Conservation (phyloP, 768 basidiomycete species). For the Serendipita vermifera region DNA sequence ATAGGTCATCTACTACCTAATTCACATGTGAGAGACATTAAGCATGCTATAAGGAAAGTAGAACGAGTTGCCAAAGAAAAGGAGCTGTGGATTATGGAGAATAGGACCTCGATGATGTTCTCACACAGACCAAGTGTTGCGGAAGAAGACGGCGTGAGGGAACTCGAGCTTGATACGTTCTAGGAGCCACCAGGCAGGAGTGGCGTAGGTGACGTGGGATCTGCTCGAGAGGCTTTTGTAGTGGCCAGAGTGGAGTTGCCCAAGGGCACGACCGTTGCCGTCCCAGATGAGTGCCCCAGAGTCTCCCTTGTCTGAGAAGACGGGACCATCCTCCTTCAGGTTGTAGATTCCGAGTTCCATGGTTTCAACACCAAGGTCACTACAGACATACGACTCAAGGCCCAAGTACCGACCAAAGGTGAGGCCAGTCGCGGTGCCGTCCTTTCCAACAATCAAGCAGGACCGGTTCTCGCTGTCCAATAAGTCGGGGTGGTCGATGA, state of each 20-base stretch:
- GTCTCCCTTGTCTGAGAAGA: conserved; percentile 28
- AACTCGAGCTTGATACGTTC: not conserved
- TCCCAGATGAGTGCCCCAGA: conserved; percentile 27
- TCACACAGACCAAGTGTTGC: conserved; percentile 15
- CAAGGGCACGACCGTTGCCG: conserved; percentile 24
- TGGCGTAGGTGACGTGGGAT: conserved; percentile 21
- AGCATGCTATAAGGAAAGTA: no score
- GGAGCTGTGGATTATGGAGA: no score
- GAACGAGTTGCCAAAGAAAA: no score
- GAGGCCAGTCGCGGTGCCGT: not conserved
- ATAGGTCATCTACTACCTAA: no score
- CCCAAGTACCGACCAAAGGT: conserved; percentile 5
- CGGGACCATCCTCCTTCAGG: conserved; percentile 21
- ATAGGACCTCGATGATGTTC: no score
- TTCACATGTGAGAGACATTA: no score
- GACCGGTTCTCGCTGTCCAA: not conserved
- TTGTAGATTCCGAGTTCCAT: conserved; percentile 23
- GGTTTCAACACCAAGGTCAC: conserved; percentile 8
- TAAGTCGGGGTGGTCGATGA: conserved; percentile 1
- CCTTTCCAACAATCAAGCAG: not conserved
- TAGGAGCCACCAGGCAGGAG: conserved; percentile 16
- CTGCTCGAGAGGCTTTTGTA: conserved; percentile 20
- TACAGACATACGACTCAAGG: not conserved
- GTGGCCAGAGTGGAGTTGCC: conserved; percentile 25
- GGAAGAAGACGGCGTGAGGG: not conserved